Percentiles rank a stretch among this genome's conserved stretches.
Conservation (phyloP, 2,329 filamentous ascomycete species). For the Ophiostoma sp. region DNA sequence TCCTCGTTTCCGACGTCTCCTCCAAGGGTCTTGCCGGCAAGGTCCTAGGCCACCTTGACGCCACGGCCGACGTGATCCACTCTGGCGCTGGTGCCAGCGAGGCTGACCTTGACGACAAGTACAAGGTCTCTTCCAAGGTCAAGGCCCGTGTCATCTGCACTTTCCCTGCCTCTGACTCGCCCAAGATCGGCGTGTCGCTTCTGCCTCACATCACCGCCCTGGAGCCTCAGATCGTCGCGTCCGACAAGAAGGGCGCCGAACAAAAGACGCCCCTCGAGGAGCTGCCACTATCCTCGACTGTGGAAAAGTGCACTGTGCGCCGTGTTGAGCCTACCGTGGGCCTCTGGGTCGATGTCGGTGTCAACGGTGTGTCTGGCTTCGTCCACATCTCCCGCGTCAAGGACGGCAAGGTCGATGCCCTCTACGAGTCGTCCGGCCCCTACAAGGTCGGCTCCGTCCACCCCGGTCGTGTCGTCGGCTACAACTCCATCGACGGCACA, state of each 20-base stretch:
- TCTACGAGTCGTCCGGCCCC: conserved; percentile 69
- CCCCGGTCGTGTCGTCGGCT: conserved; percentile 74
- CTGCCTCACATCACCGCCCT: conserved; percentile 76
- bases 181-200: conserved; percentile 81
- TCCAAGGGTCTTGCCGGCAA: conserved; percentile 77
- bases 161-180: conserved; percentile 70
- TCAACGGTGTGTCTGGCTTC: conserved; percentile 69
- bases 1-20: conserved; percentile 72
- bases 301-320: conserved; percentile 72
- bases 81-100: conserved; percentile 68
- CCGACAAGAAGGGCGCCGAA: conserved; percentile 23
- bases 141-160: conserved; percentile 84
- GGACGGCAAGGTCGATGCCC: conserved; percentile 78
- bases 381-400: conserved; percentile 91
- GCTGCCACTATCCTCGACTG: conserved; percentile 65
- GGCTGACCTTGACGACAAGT: conserved; percentile 67
- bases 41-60: conserved; percentile 84
- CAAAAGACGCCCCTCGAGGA: conserved; percentile 46
- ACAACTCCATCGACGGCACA: conserved; percentile 78
- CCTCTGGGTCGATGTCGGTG: conserved; percentile 68
- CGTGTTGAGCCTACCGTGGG: conserved; percentile 77
- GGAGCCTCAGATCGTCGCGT: conserved; percentile 21
- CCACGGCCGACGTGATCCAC: conserved; percentile 85
- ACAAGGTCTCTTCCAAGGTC: conserved; percentile 76
- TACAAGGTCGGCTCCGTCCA: conserved; percentile 76